Evolutionary conservation across 805 yeast species (phyloP), one percentile per base, ranked within the genome.

Genomic region (Saccharomycopsis sp.): DNA sequence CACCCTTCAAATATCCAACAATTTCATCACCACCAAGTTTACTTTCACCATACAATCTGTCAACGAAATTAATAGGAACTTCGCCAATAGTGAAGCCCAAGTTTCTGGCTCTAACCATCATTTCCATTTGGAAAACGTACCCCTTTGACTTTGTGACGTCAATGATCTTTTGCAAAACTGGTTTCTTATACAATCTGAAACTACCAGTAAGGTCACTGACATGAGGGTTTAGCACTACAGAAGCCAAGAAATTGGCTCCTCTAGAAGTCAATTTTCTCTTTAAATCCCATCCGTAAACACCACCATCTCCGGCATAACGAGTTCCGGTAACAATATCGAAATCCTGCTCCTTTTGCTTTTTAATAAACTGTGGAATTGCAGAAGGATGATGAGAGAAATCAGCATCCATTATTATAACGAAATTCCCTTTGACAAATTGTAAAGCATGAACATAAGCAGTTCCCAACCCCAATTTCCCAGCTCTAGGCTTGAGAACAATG

Each of bases 61-160:
- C 93, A 47, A 86, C 93, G 67, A 87, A 86, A 62, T 83, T 79
- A 65, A 86, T 86, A 54, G 92, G 92, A 35, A 86, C 91, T 70
- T 86, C 93, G 34, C 87, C 92, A 64, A 86, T 85, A 17, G 81
- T 76, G 73, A 79, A 84, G n/a, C 85, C 86, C 69, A 84, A 73
- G n/a, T 85, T 76, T 68, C 88, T 79, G 47, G 93, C 93, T 64
- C 93, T 81, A 23, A 86, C 93, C 82, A 86, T 85, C 91, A 86
- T 86, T 73, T 86, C 93, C 93, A 86, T 86, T 74, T 86, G 93
- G 81, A 86, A 86, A 49, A 87, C 93, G 66, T 87, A 86, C 55
- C 93, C 93, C 73, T 87, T 86, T 42, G 88, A 82, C 68, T 80
- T 78, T 53, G 92, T 86, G 59, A 78, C 86, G 54, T 75, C 80